Evolutionary conservation across 2,329 filamentous ascomycete genomes (phyloP).

Genomic region (Zymoseptoria passerinii): DNA sequence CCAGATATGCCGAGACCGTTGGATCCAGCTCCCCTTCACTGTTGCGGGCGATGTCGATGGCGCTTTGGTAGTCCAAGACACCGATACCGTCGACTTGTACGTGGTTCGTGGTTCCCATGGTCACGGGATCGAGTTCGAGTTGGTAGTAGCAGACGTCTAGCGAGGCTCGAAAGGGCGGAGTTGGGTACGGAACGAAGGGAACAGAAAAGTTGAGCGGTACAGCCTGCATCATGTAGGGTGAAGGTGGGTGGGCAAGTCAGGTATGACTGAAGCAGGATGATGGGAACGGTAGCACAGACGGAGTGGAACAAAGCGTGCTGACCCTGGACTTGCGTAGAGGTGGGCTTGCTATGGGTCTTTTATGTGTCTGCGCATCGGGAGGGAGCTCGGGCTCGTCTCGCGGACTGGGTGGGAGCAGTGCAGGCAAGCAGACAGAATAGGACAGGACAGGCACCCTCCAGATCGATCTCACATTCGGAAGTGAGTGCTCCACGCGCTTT

Average conservation of each 20-base stretch:
- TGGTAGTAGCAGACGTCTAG: conserved; percentile 10
- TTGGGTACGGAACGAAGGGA: conserved; percentile 21
- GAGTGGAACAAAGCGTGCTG: conserved; percentile 11
- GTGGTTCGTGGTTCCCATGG: conserved; percentile 34
- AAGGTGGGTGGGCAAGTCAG: background rate
- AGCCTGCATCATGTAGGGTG: background rate
- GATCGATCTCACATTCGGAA: background rate
- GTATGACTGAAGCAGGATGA: background rate
- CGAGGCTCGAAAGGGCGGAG: conserved; percentile 20
- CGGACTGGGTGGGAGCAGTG: too few relatives aligned
- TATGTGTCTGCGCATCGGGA: conserved; percentile 8
- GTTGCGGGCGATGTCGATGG: conserved; percentile 68
- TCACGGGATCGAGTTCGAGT: conserved; percentile 13
- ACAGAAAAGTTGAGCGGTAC: background rate
- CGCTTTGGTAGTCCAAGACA: conserved; percentile 51
- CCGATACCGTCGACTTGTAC: conserved; percentile 28
- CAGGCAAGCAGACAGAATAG: background rate
- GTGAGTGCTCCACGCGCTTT: conserved; percentile 2
- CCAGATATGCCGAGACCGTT: conserved; percentile 55
- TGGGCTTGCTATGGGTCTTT: conserved; percentile 9
- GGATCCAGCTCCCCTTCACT: conserved; percentile 60
- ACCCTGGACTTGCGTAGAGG: conserved; percentile 10
- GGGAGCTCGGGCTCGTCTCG: background rate
- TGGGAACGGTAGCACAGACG: conserved; percentile 7
- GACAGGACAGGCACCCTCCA: background rate